Percentiles rank a stretch among this genome's conserved stretches.
phyloP scores from a whole-genome alignment of 768 basidiomycete genomes.

The Lentinula sp. region DNA sequence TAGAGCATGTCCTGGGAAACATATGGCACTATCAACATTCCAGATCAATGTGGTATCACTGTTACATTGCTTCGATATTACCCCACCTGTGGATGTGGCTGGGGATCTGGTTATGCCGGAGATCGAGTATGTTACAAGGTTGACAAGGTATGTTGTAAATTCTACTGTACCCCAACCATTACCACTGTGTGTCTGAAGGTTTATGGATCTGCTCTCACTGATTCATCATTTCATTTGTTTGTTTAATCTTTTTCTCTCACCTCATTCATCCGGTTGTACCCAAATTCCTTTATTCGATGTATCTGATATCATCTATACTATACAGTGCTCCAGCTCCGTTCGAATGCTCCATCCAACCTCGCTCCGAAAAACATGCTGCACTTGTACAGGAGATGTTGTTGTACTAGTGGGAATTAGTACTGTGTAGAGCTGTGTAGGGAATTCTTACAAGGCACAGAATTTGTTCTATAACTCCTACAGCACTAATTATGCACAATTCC shows the following conservation, averaged over 20 bases:
- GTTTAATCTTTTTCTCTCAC: too few relatives aligned
- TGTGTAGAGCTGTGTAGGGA: too few relatives aligned
- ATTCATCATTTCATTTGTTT: too few relatives aligned
- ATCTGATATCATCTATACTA: not conserved
- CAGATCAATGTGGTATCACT: slow-evolving; percentile 23
- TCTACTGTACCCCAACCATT: not conserved
- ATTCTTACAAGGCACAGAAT: too few relatives aligned
- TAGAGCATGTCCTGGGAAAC: slow-evolving; percentile 24
- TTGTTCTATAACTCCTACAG: too few relatives aligned
- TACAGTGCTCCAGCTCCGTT: slow-evolving; percentile 16
- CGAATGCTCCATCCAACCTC: slow-evolving; percentile 21
- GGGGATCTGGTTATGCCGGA: slow-evolving; percentile 22
- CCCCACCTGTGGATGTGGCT: slow-evolving; percentile 17
- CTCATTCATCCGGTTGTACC: too few relatives aligned
- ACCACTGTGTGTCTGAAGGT: too few relatives aligned
- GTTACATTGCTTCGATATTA: slow-evolving; percentile 23
- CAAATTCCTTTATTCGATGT: not conserved
- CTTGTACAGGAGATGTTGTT: slow-evolving; percentile 9
- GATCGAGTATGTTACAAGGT: slow-evolving; percentile 14
- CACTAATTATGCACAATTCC: too few relatives aligned
- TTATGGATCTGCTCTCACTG: too few relatives aligned
- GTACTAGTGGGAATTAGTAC: not conserved
- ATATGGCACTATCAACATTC: slow-evolving; percentile 20
- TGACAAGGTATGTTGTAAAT: not conserved
- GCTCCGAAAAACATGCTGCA: slow-evolving; percentile 17